A percentile compares a stretch with the other conserved stretches of the same genome.
Evolutionary conservation across 768 basidiomycete species (phyloP).

Genomic region (Russula sp.): DNA sequence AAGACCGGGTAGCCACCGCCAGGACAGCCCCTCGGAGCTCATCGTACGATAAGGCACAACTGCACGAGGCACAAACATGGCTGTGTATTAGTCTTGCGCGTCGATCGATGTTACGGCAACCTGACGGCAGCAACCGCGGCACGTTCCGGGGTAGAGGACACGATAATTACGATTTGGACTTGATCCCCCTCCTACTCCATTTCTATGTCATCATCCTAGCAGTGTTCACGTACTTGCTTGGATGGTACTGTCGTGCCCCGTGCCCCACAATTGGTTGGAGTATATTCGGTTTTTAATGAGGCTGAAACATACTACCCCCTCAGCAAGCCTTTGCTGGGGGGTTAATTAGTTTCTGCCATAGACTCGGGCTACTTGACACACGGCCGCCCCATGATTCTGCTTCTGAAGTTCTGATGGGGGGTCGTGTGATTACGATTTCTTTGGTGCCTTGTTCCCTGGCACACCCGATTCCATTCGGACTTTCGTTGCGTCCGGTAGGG

Average conservation of each 20-base stretch:
- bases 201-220: background rate
- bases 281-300: background rate
- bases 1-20: background rate
- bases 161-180: background rate
- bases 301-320: background rate
- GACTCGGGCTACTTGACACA: too few species aligned
- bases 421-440: too few species aligned
- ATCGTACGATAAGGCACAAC: too few species aligned
- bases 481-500: too few species aligned
- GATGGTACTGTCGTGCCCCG: too few species aligned
- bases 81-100: background rate
- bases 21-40: background rate
- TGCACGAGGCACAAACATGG: background rate
- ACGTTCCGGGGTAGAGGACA: background rate
- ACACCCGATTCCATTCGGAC: too few species aligned
- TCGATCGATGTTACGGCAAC: background rate
- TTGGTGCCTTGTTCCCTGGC: too few species aligned
- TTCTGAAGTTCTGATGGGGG: too few species aligned
- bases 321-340: too few species aligned
- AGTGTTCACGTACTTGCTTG: background rate
- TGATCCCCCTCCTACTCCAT: background rate
- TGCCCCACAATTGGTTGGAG: background rate
- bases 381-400: too few species aligned
- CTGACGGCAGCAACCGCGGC: background rate
- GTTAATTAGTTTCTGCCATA: background rate